Conservation (phyloP, 768 basidiomycete genomes). For the Suillus americanus region DNA sequence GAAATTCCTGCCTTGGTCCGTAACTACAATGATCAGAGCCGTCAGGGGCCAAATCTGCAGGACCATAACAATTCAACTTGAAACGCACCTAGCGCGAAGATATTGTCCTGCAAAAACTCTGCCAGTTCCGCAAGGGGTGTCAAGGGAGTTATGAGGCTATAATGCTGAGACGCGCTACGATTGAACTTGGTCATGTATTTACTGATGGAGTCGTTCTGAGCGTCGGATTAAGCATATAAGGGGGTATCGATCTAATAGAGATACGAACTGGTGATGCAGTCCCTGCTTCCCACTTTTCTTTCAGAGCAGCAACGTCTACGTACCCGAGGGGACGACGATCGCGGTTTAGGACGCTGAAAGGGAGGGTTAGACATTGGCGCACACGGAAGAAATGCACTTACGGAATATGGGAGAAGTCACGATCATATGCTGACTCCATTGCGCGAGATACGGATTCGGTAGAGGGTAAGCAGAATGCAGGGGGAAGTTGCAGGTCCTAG, state of each 20-base stretch:
- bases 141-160: constrained; percentile 78
- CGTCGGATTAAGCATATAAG: background rate
- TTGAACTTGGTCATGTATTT: constrained; percentile 75
- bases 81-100: constrained; percentile 71
- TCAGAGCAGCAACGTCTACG: constrained; percentile 74
- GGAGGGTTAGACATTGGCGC: background rate
- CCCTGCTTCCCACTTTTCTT: constrained; percentile 76
- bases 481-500: constrained; percentile 79
- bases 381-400: constrained; percentile 31
- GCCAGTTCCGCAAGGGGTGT: constrained; percentile 83
- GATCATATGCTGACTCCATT: constrained; percentile 87
- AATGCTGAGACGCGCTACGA: constrained; percentile 61
- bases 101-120: constrained; percentile 66
- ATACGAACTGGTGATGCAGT: constrained; percentile 64
- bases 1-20: constrained; percentile 79
- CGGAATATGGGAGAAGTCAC: constrained; percentile 95
- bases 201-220: constrained; percentile 68
- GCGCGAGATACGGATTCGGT: constrained; percentile 73
- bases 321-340: constrained; percentile 80
- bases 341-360: constrained; percentile 67
- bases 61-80: background rate
- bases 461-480: constrained; percentile 79
- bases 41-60: constrained; percentile 10
- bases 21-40: constrained; percentile 50
- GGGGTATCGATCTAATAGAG: background rate